phyloP scores from a whole-genome alignment of 177 flowering plant genomes.

The Vitis hybrid region DNA sequence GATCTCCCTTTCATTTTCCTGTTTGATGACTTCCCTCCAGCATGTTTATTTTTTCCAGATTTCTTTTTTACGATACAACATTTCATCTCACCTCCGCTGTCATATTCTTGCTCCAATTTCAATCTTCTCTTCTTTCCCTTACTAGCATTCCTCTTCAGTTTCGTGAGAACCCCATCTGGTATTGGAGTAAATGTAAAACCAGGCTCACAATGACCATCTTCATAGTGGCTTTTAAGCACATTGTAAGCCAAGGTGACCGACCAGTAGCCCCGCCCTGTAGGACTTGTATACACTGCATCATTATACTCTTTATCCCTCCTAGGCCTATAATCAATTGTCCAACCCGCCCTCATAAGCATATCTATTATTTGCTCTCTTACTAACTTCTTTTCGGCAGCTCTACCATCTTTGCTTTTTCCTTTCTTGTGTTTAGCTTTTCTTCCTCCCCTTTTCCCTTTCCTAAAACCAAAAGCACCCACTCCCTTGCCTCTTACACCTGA shows the following conservation, averaged over 20 bases:
- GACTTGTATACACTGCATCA: slow-evolving; percentile 61
- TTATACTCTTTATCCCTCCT: slow-evolving; percentile 39
- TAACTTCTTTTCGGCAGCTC: slow-evolving; percentile 25
- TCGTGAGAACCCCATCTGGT: slow-evolving; percentile 42
- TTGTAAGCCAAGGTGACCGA: slow-evolving; percentile 60
- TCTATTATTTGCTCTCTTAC: slow-evolving; percentile 39
- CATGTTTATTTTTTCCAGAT: background rate
- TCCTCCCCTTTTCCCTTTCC: slow-evolving; percentile 1
- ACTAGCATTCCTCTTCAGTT: slow-evolving; percentile 26
- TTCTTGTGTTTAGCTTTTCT: background rate
- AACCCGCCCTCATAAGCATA: slow-evolving; percentile 45
- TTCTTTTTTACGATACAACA: slow-evolving; percentile 8
- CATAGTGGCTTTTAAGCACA: slow-evolving; percentile 30
- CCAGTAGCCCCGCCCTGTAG: slow-evolving; percentile 53
- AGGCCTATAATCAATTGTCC: slow-evolving; percentile 55
- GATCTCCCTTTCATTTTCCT: slow-evolving; percentile 11
- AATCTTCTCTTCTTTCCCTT: slow-evolving; percentile 23
- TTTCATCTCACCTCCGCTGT: slow-evolving; percentile 1
- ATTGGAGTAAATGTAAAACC: slow-evolving; percentile 44
- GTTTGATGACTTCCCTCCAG: slow-evolving; percentile 6
- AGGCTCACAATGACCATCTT: slow-evolving; percentile 19
- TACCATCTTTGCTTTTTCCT: background rate
- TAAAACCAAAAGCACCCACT: background rate
- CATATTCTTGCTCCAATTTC: slow-evolving; percentile 17
- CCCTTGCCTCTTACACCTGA: background rate